Percentiles rank a stretch among this genome's conserved stretches.
phyloP scores from a whole-genome alignment of 768 basidiomycete genomes.

The Botryobasidium botryosum region DNA sequence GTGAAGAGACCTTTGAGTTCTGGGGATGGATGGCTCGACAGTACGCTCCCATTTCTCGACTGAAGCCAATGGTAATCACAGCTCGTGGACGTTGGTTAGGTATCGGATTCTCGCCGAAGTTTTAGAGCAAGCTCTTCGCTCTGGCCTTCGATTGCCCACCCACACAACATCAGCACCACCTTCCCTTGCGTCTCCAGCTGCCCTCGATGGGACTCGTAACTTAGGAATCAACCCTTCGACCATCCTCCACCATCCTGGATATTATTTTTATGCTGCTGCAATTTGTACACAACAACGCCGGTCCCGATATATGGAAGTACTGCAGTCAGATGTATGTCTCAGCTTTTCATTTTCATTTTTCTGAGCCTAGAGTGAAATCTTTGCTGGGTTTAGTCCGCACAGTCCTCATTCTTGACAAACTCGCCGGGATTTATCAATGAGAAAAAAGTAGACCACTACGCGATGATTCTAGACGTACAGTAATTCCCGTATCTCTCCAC shows the following conservation, averaged over 20 bases:
- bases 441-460: conserved; percentile 79
- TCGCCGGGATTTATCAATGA: conserved; percentile 76
- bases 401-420: conserved; percentile 7
- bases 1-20: conserved; percentile 90
- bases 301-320: conserved; percentile 42
- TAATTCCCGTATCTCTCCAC: background rate
- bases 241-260: conserved; percentile 79
- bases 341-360: background rate
- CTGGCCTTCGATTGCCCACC: conserved; percentile 17
- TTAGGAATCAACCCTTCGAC: conserved; percentile 64
- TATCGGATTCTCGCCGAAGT: conserved; percentile 85
- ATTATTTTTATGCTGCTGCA: conserved; percentile 83
- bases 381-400: background rate
- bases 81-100: no score
- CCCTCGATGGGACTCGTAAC: background rate
- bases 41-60: conserved; percentile 30
- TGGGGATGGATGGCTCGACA: conserved; percentile 96
- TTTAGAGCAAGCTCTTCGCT: conserved; percentile 44
- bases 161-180: conserved; percentile 13
- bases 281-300: conserved; percentile 65
- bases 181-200: conserved; percentile 11
- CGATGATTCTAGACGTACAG: conserved; percentile 63
- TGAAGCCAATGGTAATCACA: no score
- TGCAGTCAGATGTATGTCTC: conserved; percentile 37
- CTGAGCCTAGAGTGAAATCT: background rate